Conservation (phyloP, 2,329 filamentous ascomycete species). For the Chaetomium sp. region DNA sequence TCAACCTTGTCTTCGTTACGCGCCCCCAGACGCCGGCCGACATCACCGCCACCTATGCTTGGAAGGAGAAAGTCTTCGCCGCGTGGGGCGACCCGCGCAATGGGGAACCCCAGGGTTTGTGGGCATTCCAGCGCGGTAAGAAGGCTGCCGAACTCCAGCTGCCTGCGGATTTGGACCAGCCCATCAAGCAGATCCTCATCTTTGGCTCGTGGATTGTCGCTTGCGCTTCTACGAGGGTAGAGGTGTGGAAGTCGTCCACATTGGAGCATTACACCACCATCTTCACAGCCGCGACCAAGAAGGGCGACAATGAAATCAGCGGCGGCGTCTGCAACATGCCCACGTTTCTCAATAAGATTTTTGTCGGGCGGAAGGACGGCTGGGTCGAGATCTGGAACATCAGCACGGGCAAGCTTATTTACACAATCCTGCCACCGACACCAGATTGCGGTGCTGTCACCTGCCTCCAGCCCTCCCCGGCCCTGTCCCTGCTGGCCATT, state of each 20-base stretch:
- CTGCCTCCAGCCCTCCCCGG: constrained; percentile 80
- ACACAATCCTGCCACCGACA: constrained; percentile 79
- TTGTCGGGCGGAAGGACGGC: constrained; percentile 84
- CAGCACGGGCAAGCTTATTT: constrained; percentile 86
- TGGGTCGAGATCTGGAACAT: constrained; percentile 97
- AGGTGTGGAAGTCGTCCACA: constrained; percentile 84
- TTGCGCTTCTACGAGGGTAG: constrained; percentile 72
- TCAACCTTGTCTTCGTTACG: constrained; percentile 92
- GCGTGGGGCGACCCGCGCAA: constrained; percentile 73
- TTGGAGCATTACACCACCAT: constrained; percentile 91
- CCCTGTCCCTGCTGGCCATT: constrained; percentile 82
- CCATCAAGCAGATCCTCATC: constrained; percentile 74
- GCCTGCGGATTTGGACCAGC: constrained; percentile 66
- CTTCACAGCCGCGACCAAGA: constrained; percentile 57
- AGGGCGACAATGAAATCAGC: constrained; percentile 69
- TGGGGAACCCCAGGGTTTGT: constrained; percentile 67
- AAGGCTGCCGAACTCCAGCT: constrained; percentile 74
- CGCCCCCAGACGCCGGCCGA: constrained; percentile 81
- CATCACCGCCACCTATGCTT: constrained; percentile 85
- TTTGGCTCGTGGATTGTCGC: constrained; percentile 92
- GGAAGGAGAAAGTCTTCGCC: constrained; percentile 85
- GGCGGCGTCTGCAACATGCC: constrained; percentile 85
- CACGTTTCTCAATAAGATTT: constrained; percentile 94
- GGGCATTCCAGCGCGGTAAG: constrained; percentile 90
- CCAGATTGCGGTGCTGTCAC: constrained; percentile 79